phyloP scores from a whole-genome alignment of 1,139 yeast species.

The Hanseniaspora gamundiae region DNA sequence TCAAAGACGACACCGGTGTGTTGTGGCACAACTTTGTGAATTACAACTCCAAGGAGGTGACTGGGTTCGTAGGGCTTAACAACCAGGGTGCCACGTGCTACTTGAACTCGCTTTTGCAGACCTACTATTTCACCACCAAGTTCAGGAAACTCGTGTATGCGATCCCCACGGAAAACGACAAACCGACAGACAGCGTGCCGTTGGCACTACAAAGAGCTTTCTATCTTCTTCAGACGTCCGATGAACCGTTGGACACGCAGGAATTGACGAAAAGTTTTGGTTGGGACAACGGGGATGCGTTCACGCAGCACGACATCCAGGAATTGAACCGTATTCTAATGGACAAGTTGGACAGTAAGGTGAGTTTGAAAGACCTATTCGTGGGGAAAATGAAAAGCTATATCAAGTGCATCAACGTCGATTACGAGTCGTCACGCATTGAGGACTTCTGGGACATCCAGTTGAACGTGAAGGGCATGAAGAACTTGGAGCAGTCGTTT shows the following conservation, averaged over 20 bases:
- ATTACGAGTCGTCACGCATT: constrained; percentile 79
- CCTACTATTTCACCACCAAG: constrained; percentile 72
- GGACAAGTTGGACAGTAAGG: constrained; percentile 84
- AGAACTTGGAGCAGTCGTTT: constrained; percentile 62
- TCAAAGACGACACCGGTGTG: constrained; percentile 87
- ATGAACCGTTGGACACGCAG: constrained; percentile 67
- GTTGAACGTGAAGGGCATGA: constrained; percentile 78
- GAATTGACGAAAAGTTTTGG: constrained; percentile 90
- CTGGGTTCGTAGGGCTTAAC: constrained; percentile 86
- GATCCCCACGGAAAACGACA: constrained; percentile 64
- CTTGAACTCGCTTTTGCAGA: constrained; percentile 79
- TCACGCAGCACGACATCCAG: constrained; percentile 96
- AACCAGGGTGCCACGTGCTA: constrained; percentile 99
- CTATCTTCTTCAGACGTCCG: constrained; percentile 61
- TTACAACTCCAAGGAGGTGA: constrained; percentile 75
- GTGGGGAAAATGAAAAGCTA: constrained; percentile 96
- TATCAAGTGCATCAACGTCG: constrained; percentile 88
- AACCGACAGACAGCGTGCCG: constrained; percentile 50
- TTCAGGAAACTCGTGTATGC: constrained; percentile 81
- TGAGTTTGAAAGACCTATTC: constrained; percentile 74
- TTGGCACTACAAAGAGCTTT: constrained; percentile 80
- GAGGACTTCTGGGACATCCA: constrained; percentile 99
- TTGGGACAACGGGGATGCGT: constrained; percentile 94
- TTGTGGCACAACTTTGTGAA: constrained; percentile 80
- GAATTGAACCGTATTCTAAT: constrained; percentile 89